Evolutionary conservation across 108 stramenopile species (phyloP), one percentile per base, ranked within the genome.

Genomic region (Parietichytrium sp.): DNA sequence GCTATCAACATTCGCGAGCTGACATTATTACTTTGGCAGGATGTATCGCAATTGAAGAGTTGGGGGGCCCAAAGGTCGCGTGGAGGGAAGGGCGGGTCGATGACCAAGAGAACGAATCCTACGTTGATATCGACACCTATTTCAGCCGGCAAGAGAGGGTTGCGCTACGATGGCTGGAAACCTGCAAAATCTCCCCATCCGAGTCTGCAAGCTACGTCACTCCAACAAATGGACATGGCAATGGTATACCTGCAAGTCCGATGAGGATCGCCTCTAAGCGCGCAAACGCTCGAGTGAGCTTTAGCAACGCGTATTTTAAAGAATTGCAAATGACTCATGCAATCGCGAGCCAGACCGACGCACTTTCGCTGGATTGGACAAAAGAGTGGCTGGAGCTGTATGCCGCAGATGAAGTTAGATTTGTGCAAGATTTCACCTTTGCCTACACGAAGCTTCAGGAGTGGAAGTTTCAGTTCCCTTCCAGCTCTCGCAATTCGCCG

Each of bases 351-450:
- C n/a, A n/a, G n/a, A n/a, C n/a, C n/a, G n/a, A n/a, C n/a, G n/a
- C n/a, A n/a, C n/a, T n/a, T n/a, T n/a, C n/a, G n/a, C n/a, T n/a
- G n/a, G n/a, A n/a, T n/a, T n/a, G n/a, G n/a, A n/a, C n/a, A n/a
- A 33, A 25, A n/a, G 61, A 33, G 6, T 72, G 61, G 61, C 36
- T 72, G 20, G 61, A 72, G 61, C 61, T 72, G 38, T 72, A 72
- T 2, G 61, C 61, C 33, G 10, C 61, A 16, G 61, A 72, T 25
- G 61, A 33, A 6, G 33, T 42, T n/a, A 33, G 61, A 6, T 72
- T 72, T 25, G 38, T 33, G n/a, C 61, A 72, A 27, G 61, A 72
- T 25, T 72, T 72, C 45, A 42, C 61, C 61, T 72, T 72, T 72
- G 61, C 61, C 10, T 72, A 45, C 25, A 45, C 61, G n/a, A 72